Base-by-base conservation (phyloP, 208 protist species). In the Crithidia sp. region DNA sequence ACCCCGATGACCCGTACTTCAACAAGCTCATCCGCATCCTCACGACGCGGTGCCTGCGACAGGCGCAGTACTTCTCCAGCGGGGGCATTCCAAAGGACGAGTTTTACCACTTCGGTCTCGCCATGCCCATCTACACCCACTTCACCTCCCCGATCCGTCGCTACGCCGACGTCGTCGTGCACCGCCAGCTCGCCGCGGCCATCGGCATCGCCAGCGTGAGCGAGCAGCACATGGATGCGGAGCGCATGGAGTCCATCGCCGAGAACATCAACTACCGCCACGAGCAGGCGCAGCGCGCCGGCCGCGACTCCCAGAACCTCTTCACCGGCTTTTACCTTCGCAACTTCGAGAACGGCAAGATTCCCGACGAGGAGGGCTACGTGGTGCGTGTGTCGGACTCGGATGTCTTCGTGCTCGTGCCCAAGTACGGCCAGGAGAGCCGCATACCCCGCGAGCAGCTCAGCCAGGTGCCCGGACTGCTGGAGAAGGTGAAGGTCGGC, bases 121-220 rank as follows among this genome's bases (percentile, higher is more conserved):
- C 93, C n/a, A 94, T 96, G 83, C 83, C 89, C 58, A 95, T 97
- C 58, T 98, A 98, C 83, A 98, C 96, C 5, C 97, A 99, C 74
- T 99, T 99, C 74, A 99, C 97, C 41, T 98, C 95, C 7, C 97
- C 97, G 8, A 98, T 99, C 80, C 95, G 97, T 50, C 89, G 97
- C 56, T 99, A 98, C 70, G 89, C 96, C 36, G 97, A 99, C 79
- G 91, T 98, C 12, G 81, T 98, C 71, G 95, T 98, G 17, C 97
- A 99, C 73, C 91, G 97, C 13, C 92, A 95, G 79, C 79, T 98
- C 36, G 93, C 92, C 12, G 89, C 91, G 36, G 88, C 87, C 7
- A 85, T 97, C 50, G 91, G 91, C 53, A 89, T 96, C 58, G 41
- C 60, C 10, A 64, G 55, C n/a, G 67, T 79, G 5, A 74, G 61